phyloP scores from a whole-genome alignment of 495 filamentous ascomycete genomes.

The Eremomyces bilateralis region DNA sequence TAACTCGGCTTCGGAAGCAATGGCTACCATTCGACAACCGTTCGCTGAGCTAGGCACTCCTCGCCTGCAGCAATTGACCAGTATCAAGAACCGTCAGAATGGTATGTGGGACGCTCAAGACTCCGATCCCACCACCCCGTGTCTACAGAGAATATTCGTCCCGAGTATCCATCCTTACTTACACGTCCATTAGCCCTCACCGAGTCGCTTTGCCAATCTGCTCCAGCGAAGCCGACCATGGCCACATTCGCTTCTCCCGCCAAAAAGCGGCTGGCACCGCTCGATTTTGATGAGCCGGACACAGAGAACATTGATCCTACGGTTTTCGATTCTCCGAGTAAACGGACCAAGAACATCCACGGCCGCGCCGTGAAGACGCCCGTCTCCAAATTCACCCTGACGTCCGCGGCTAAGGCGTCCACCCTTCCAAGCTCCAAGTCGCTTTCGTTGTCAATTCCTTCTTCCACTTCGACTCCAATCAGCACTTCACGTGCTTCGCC shows the following conservation, averaged over 20 bases:
- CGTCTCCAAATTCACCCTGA: conserved; percentile 6
- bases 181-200: background rate
- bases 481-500: conserved; percentile 38
- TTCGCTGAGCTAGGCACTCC: conserved; percentile 19
- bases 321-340: conserved; percentile 33
- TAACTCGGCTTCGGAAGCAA: no score
- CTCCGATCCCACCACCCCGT: background rate
- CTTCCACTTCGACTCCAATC: conserved; percentile 18
- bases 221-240: background rate
- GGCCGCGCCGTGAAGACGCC: conserved; percentile 3
- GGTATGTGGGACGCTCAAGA: conserved; percentile 18
- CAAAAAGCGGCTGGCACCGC: conserved; percentile 20
- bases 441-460: conserved; percentile 17
- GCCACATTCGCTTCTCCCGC: conserved; percentile 11
- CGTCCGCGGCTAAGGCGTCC: background rate
- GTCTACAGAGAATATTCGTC: background rate
- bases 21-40: conserved; percentile 13
- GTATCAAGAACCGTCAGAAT: conserved; percentile 33
- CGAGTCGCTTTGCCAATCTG: no score
- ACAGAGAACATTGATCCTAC: conserved; percentile 65
- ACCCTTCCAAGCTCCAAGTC: conserved; percentile 16
- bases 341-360: conserved; percentile 45
- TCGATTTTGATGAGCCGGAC: conserved; percentile 35
- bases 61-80: conserved; percentile 16
- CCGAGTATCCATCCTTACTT: background rate